Conservation (phyloP, 805 yeast genomes). For the Wickerhamomyces rabaulensis region DNA sequence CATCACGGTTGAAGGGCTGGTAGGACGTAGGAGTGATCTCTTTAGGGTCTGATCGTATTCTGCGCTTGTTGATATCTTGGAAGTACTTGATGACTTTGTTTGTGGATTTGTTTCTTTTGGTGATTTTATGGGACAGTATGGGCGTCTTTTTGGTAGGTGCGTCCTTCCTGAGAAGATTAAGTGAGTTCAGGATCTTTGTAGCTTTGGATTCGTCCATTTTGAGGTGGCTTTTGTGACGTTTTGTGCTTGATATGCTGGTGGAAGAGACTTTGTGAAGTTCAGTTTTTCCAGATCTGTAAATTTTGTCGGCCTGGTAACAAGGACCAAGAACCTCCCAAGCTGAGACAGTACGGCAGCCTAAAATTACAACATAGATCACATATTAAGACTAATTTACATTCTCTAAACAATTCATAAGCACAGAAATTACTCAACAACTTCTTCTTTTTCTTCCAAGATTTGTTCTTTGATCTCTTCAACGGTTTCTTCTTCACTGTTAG, state of each 20-base stretch:
- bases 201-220: neutral
- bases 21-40: neutral
- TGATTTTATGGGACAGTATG: neutral
- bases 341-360: too few relatives aligned
- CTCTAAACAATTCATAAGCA: neutral
- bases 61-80: neutral
- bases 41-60: neutral
- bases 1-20: neutral
- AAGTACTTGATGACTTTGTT: neutral
- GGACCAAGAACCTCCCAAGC: too few relatives aligned
- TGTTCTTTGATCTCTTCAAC: conserved; percentile 73
- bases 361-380: too few relatives aligned
- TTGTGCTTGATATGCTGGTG: too few relatives aligned
- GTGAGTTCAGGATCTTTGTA: neutral
- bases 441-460: conserved; percentile 42
- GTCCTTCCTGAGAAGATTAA: neutral
- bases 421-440: conserved; percentile 13
- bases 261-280: too few relatives aligned
- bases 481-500: conserved; percentile 66
- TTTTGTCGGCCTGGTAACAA: too few relatives aligned
- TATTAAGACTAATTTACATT: neutral
- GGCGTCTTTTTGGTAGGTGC: neutral
- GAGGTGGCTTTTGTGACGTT: too few relatives aligned
- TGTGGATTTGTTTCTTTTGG: neutral
- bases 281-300: too few relatives aligned